These are phyloP conservation scores for Thamnidium elegans DNA, from an alignment of 192 early-diverging fungal genomes.

Conservation along the genomic window DNA sequence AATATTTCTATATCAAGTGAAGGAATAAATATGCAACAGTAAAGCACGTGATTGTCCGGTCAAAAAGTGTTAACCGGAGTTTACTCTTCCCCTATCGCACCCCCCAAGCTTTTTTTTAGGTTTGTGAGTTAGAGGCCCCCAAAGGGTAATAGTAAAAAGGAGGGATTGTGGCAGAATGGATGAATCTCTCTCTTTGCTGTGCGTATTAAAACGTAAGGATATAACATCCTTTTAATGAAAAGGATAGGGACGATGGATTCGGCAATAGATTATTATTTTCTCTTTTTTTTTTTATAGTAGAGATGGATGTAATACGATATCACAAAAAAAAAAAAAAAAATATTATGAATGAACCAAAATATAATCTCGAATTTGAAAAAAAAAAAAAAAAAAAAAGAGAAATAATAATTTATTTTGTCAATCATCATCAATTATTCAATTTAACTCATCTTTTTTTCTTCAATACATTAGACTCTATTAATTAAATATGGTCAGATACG, in stretches of 20 bases:
- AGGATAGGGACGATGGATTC: conserved; percentile 7
- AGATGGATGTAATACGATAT: not conserved
- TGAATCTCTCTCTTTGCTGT: conserved; percentile 4
- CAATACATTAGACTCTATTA: conserved; percentile 6
- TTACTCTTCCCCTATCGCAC: too few species aligned
- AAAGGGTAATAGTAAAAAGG: too few species aligned
- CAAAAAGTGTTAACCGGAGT: too few species aligned
- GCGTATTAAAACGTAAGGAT: not conserved
- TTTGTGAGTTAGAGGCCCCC: too few species aligned
- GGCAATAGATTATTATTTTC: too few species aligned
- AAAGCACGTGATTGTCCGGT: too few species aligned
- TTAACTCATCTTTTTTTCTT: conserved; percentile 8
- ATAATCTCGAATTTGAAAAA: not conserved
- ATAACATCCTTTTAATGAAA: not conserved
- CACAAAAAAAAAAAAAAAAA: too few species aligned
- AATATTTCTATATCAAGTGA: too few species aligned
- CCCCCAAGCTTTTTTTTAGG: too few species aligned
- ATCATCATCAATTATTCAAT: too few species aligned
- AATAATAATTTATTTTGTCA: not conserved
- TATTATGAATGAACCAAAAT: conserved; percentile 3
- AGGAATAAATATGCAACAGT: too few species aligned
- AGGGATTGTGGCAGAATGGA: not conserved
- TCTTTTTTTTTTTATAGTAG: not conserved
- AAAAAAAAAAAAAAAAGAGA: not conserved
- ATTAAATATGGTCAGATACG: conserved; percentile 77